Percentiles rank a stretch among this genome's conserved stretches.
phyloP scores from a whole-genome alignment of 345 rosid genomes.

The Boechera retrofracta region DNA sequence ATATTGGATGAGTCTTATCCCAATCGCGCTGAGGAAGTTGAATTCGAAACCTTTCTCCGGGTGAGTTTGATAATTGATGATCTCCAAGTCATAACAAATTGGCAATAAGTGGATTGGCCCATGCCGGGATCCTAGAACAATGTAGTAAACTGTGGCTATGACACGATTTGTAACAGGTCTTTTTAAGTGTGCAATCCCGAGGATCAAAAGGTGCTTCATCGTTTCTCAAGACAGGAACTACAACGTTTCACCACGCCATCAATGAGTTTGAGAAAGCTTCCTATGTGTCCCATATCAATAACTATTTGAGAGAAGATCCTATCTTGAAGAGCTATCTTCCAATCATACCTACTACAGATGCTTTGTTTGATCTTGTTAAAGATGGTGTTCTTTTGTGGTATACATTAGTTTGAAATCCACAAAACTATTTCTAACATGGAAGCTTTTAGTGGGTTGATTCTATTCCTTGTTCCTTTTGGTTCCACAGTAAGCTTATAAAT shows the following conservation, averaged over 20 bases:
- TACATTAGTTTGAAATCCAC: background rate
- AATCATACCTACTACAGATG: conserved; percentile 65
- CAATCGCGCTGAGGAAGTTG: conserved; percentile 59
- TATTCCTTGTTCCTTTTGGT: background rate
- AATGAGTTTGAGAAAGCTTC: conserved; percentile 77
- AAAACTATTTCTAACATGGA: background rate
- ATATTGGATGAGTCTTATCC: conserved; percentile 55
- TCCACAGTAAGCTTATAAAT: conserved; percentile 81
- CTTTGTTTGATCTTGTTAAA: conserved; percentile 77
- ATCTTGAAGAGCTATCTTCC: conserved; percentile 75
- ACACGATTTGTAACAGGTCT: conserved; percentile 50
- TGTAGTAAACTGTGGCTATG: background rate
- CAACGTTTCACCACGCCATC: conserved; percentile 77
- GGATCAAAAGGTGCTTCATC: conserved; percentile 59
- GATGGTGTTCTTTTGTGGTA: conserved; percentile 95
- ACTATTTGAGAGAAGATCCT: conserved; percentile 69
- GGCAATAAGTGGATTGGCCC: background rate
- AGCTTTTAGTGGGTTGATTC: too few species aligned
- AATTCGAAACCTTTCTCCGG: conserved; percentile 81
- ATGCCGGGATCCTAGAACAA: background rate
- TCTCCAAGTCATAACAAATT: background rate
- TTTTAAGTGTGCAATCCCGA: conserved; percentile 61
- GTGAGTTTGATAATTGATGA: conserved; percentile 48
- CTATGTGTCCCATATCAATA: conserved; percentile 83
- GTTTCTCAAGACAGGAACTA: conserved; percentile 78